Evolutionary conservation across 2,329 filamentous ascomycete species (phyloP), one percentile per base, ranked within the genome.

Genomic region (Hirsutella thompsonii): DNA sequence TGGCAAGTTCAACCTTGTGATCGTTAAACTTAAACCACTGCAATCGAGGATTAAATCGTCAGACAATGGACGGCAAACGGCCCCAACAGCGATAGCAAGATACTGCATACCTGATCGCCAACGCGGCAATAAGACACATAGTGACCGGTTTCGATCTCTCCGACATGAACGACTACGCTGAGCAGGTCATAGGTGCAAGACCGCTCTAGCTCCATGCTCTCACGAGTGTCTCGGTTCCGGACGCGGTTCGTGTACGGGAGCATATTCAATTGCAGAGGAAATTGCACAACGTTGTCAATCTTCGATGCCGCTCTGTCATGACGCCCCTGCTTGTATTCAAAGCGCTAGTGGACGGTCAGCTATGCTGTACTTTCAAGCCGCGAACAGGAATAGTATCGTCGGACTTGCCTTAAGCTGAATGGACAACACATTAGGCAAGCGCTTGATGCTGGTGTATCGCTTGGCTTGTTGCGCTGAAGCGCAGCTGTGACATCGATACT

Each of bases 21-120:
- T 96, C 90, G 55, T 96, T 93, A 62, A 95, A 95, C 42, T 85
- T 79, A 59, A 94, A 94, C 90, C 90, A 96, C 73, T 94, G 49
- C 14, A 46, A 23, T 3, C 8, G 14, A 14, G 8, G 56, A 10
- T 33, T 23, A 8, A 47, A 23, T 20, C 19, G 40, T 46, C 18
- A 41, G 38, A 47, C 36, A 51, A 8, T 16, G 9, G 14, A 3
- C 14, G n/a, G 14, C 9, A 4, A 18, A 4, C 14, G 14, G 32
- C 14, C 6, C 10, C 2, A 32, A 19, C 33, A 36, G 20, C 35
- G 9, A 20, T 10, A 2, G 23, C 11, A 36, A 14, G 3, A 11
- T 9, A n/a, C n/a, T 52, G 19, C n/a, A 45, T 50, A 63, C 62
- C 67, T 83, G 76, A 42, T 85, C 82, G 4, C 81, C 83, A 44